Base-by-base conservation (phyloP, 495 filamentous ascomycete genomes). In the Neurospora sublineolata region DNA sequence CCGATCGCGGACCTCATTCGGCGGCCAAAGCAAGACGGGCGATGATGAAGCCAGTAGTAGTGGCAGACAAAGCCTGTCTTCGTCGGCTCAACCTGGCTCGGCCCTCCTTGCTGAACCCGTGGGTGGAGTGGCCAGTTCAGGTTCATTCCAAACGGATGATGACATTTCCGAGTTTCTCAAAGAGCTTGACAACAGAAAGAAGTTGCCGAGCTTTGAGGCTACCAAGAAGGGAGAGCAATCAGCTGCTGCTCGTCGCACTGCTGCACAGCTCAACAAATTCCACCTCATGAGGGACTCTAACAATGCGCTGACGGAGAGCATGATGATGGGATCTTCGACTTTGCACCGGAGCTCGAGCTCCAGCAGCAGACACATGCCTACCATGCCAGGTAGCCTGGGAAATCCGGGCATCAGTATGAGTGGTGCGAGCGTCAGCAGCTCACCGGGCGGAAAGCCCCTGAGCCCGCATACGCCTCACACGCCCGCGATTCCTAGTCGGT, bases 401-500 rank as follows among this genome's bases (percentile, higher is more conserved):
- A 89, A 88, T 44, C 91, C 91, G 0, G 91, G 91, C 20, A 64
- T 64, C 27, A 92, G 91, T n/a, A 85, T 92, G 60, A 64, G 52
- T 64, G 52, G 52, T 64, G 52, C 52, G 52, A 96, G 94, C 12
- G 89, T 90, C 1, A 91, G 92, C 5, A 94, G 94, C 3, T 96
- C 94, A 4, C 93, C 92, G 8, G 93, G 93, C 70, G 52, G 52
- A 33, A 98, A 97, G 75, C 93, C 94, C 1, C 86, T 97, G 67
- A 97, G 93, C 3, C 94, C 94, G 12, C 94, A 97, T 79, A 97
- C 94, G 0, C 94, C 94, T 10, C 94, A 97, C 76, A 97, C 93
- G 6, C 94, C 94, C 5, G 93, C 94, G 20, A 92, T 97, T 64
- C 93, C 94, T 40, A 97, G 93, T 23, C 88, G 94, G n/a, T 81